phyloP scores from a whole-genome alignment of 2,329 filamentous ascomycete genomes.

The Aspergillus sp. region DNA sequence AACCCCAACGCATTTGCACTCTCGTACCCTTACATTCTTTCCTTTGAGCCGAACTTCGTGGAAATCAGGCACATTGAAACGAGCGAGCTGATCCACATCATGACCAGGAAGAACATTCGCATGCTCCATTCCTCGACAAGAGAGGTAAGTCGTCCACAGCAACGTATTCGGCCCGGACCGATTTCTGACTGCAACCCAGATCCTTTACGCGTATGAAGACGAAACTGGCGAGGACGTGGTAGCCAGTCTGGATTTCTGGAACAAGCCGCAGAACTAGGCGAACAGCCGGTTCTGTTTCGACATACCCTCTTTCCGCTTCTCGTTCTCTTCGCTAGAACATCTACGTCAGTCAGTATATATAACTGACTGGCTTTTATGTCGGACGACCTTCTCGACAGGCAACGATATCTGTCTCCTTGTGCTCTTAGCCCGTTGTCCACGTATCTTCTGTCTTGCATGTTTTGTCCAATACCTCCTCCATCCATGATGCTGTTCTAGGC shows the following conservation, averaged over 20 bases:
- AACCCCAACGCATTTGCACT: constrained; percentile 85
- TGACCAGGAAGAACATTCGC: constrained; percentile 90
- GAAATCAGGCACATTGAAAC: constrained; percentile 94
- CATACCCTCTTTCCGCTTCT: background rate
- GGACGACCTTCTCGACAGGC: constrained; percentile 5
- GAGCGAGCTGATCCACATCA: constrained; percentile 81
- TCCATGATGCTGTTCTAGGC: too few species aligned
- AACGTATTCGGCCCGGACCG: background rate
- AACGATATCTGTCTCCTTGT: too few species aligned
- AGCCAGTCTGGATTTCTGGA: constrained; percentile 95
- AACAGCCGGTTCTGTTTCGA: constrained; percentile 2
- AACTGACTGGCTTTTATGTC: background rate
- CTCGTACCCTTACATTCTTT: constrained; percentile 92
- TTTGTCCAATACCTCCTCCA: background rate
- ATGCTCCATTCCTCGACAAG: constrained; percentile 96
- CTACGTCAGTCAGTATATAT: too few species aligned
- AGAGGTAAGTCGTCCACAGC: constrained; percentile 65
- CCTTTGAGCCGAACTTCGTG: constrained; percentile 95
- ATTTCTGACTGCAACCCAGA: constrained; percentile 48
- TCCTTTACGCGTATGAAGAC: constrained; percentile 95
- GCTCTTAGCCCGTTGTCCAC: too few species aligned
- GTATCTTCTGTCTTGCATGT: constrained; percentile 2
- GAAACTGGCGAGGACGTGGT: constrained; percentile 89
- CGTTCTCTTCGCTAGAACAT: background rate
- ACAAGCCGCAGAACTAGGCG: constrained; percentile 37